A percentile compares a stretch with the other conserved stretches of the same genome.
Evolutionary conservation across 139 green algal genomes (phyloP).

Genomic region (Asterochloris erici): DNA sequence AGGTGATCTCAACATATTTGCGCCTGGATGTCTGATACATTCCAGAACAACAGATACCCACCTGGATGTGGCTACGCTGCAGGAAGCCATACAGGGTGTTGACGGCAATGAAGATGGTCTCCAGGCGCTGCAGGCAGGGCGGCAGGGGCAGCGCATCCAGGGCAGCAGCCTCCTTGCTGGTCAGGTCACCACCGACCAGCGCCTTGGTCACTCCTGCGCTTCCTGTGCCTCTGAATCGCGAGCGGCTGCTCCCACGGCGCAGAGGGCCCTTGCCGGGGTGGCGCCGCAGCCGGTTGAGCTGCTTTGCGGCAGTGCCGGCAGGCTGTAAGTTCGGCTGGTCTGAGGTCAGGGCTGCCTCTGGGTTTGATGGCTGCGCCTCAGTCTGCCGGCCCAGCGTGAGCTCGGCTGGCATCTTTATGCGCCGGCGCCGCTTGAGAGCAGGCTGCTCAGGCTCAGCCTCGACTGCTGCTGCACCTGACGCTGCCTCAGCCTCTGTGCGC

Average conservation of each 20-base stretch:
- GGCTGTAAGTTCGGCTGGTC: too few species aligned
- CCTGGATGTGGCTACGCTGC: constrained; percentile 51
- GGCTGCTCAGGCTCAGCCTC: too few species aligned
- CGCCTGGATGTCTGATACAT: not conserved
- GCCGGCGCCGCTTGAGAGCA: too few species aligned
- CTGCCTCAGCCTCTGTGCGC: too few species aligned
- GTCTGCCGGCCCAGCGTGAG: too few species aligned
- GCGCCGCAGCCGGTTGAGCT: not conserved
- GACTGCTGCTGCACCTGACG: too few species aligned
- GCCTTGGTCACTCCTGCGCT: not conserved
- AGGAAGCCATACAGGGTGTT: constrained; percentile 53
- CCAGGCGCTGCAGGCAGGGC: constrained; percentile 26
- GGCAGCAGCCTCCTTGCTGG: constrained; percentile 2
- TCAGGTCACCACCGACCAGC: not conserved
- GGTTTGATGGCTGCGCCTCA: too few species aligned
- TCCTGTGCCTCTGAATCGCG: not conserved
- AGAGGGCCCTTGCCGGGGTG: not conserved
- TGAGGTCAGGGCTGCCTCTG: too few species aligned
- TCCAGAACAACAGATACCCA: not conserved
- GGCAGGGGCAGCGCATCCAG: constrained; percentile 55
- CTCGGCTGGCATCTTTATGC: too few species aligned
- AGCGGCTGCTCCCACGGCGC: too few species aligned
- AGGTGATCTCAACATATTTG: not conserved
- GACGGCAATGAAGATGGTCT: constrained; percentile 35
- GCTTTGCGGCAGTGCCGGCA: too few species aligned